Evolutionary conservation across 352 stramenopile species (phyloP).

Genomic region (Pythium coloratum): DNA sequence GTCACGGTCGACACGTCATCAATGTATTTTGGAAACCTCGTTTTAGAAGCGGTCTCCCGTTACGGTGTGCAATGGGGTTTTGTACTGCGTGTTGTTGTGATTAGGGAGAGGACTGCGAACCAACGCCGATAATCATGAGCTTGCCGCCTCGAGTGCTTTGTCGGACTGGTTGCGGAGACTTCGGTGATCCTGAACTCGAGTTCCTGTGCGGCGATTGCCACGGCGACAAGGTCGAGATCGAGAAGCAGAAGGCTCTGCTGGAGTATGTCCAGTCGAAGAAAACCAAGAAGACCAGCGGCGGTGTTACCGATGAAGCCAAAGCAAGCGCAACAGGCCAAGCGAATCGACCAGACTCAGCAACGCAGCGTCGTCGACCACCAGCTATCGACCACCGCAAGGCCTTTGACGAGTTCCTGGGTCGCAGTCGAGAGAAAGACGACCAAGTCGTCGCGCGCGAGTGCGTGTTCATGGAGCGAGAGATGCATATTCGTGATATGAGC

Average conservation of each 20-base stretch:
- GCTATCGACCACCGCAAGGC: conserved; percentile 61
- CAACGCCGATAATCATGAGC: conserved; percentile 36
- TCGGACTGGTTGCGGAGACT: conserved; percentile 51
- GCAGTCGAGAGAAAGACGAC: conserved; percentile 41
- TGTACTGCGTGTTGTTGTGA: too few species aligned
- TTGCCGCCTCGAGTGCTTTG: conserved; percentile 47
- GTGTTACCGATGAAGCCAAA: neutral
- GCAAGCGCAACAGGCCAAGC: neutral
- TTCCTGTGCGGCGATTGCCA: conserved; percentile 73
- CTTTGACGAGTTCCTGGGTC: conserved; percentile 47
- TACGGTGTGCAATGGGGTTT: neutral
- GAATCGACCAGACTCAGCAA: neutral
- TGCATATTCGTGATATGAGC: conserved; percentile 54
- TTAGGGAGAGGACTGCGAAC: neutral
- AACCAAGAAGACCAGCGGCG: neutral
- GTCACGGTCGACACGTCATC: neutral
- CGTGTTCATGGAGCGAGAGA: conserved; percentile 60
- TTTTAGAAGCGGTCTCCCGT: conserved; percentile 5
- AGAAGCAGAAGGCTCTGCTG: conserved; percentile 43
- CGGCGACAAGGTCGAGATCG: conserved; percentile 45
- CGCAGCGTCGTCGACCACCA: conserved; percentile 34
- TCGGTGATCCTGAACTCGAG: conserved; percentile 56
- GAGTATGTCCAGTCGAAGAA: conserved; percentile 30
- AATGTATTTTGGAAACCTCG: conserved; percentile 4
- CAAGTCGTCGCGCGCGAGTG: conserved; percentile 45